Conservation (phyloP, 495 filamentous ascomycete species). For the Terfezia claveryi region DNA sequence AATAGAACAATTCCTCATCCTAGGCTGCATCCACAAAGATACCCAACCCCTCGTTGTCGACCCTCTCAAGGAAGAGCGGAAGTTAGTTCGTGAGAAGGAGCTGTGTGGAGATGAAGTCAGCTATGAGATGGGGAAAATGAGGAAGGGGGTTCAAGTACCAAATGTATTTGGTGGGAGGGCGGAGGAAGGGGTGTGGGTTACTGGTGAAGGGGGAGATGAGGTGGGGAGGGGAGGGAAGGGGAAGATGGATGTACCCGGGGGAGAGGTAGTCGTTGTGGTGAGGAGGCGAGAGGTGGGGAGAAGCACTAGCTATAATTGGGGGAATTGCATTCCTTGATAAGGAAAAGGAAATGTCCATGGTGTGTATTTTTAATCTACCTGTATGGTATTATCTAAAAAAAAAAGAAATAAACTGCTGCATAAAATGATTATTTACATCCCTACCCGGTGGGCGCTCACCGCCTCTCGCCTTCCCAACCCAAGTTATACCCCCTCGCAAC, state of each 20-base stretch:
- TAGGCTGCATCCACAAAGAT: not conserved
- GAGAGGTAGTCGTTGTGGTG: not conserved
- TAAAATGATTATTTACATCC: not conserved
- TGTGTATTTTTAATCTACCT: not conserved
- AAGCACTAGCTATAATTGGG: not conserved
- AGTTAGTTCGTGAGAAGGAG: not conserved
- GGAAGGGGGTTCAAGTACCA: not conserved
- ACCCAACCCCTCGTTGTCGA: no score
- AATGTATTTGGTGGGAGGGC: not conserved
- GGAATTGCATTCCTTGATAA: not conserved
- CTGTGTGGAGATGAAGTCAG: not conserved
- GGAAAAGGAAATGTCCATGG: not conserved
- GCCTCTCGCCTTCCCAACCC: constrained; percentile 25
- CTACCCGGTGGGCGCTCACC: not conserved
- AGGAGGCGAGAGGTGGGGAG: no score
- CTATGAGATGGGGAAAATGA: not conserved
- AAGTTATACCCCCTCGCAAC: constrained; percentile 79
- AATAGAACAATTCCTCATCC: not conserved
- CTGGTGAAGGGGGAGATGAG: not conserved
- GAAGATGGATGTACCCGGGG: not conserved
- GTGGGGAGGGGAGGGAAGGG: not conserved
- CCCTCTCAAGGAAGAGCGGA: no score
- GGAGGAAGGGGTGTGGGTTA: not conserved
- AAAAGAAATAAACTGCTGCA: not conserved
- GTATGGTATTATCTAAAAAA: not conserved